phyloP scores from a whole-genome alignment of 495 filamentous ascomycete species.

The Penicillium riverlandense region DNA sequence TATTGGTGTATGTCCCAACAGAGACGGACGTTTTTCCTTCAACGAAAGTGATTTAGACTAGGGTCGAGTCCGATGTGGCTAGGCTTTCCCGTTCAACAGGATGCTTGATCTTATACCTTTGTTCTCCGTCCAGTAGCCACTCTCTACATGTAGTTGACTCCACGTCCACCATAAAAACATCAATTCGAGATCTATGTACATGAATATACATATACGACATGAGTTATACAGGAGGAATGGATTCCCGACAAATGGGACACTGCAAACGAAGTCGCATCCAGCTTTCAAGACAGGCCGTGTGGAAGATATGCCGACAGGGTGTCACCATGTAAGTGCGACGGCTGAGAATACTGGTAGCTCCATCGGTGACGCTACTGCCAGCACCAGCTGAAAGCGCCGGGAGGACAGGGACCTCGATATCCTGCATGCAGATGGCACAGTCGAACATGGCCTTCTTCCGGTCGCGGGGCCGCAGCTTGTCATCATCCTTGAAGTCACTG shows the following conservation, averaged over 20 bases:
- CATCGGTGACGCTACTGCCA: slow-evolving; percentile 45
- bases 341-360: slow-evolving; percentile 64
- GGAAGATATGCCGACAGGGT: slow-evolving; percentile 93
- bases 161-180: no score
- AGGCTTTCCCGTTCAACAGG: slow-evolving; percentile 16
- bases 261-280: slow-evolving; percentile 92
- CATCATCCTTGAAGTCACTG: slow-evolving; percentile 30
- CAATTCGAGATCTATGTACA: neutral
- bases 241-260: slow-evolving; percentile 93
- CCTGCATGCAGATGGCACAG: slow-evolving; percentile 91
- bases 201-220: slow-evolving; percentile 2
- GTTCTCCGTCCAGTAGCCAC: neutral
- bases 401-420: slow-evolving; percentile 80
- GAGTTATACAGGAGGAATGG: slow-evolving; percentile 67
- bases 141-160: no score
- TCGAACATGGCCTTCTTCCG: slow-evolving; percentile 64
- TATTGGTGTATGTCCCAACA: slow-evolving; percentile 2
- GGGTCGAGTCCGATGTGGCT: slow-evolving; percentile 7
- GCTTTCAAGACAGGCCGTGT: slow-evolving; percentile 85
- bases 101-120: neutral
- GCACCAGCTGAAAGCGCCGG: slow-evolving; percentile 43
- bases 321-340: slow-evolving; percentile 91
- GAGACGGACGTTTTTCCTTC: slow-evolving; percentile 11
- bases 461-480: slow-evolving; percentile 29
- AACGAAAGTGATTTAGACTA: slow-evolving; percentile 17